phyloP scores from a whole-genome alignment of 169 alveolate genomes.

The Cryptosporidium canis region DNA sequence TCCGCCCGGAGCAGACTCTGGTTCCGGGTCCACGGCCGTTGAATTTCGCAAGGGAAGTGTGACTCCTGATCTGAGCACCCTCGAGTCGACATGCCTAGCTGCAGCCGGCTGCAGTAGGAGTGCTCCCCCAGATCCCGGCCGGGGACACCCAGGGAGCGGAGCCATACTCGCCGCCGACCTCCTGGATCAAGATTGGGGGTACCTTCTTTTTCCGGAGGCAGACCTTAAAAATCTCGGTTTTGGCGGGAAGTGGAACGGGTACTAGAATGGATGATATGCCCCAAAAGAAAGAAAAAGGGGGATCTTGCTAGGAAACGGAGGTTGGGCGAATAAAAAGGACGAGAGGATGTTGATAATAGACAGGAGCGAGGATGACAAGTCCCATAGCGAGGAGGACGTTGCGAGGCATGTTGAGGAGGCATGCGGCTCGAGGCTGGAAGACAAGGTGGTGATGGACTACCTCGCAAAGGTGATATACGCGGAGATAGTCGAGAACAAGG shows the following conservation, averaged over 20 bases:
- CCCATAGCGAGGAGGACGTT: conserved; percentile 1
- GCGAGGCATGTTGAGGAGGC: neutral
- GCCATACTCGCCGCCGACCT: too few species aligned
- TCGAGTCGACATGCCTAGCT: too few species aligned
- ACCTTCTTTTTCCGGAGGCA: too few species aligned
- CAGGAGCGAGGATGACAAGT: neutral
- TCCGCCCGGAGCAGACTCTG: too few species aligned
- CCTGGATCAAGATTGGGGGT: too few species aligned
- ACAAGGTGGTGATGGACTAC: conserved; percentile 33
- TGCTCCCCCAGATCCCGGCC: too few species aligned
- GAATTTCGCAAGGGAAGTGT: too few species aligned
- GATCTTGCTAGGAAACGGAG: neutral
- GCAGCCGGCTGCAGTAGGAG: too few species aligned
- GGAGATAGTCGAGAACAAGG: conserved; percentile 44
- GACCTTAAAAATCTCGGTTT: neutral
- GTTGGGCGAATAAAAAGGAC: neutral
- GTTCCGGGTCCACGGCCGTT: too few species aligned
- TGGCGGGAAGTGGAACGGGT: neutral
- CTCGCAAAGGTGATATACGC: conserved; percentile 5
- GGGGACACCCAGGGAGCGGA: too few species aligned
- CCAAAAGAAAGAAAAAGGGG: too few species aligned
- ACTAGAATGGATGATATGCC: neutral
- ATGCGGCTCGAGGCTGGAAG: conserved; percentile 31
- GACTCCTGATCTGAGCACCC: too few species aligned
- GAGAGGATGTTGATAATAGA: neutral